phyloP scores from a whole-genome alignment of 2,329 filamentous ascomycete genomes.

The Keithomyces neogunnii region DNA sequence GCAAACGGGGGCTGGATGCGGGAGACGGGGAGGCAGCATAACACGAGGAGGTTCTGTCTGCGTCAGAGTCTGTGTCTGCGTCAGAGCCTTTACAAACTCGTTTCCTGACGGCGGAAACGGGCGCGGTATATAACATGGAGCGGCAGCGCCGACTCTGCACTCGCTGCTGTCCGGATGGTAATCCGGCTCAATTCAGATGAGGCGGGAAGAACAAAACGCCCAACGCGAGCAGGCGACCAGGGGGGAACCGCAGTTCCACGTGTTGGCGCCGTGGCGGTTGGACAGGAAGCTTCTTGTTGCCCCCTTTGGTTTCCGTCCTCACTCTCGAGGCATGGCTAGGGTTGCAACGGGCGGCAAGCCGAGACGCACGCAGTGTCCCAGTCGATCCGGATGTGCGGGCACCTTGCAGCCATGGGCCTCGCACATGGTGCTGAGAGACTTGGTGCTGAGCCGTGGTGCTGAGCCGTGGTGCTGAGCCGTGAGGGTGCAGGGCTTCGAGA shows the following conservation, averaged over 20 bases:
- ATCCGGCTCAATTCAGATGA: constrained; percentile 1
- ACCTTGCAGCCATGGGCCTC: too few relatives aligned
- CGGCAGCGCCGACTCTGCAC: not conserved
- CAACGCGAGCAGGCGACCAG: constrained; percentile 3
- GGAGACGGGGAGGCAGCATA: not conserved
- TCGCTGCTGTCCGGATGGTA: not conserved
- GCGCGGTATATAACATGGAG: constrained; percentile 1
- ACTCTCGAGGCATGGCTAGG: not conserved
- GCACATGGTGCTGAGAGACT: too few relatives aligned
- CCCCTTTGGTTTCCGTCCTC: too few relatives aligned
- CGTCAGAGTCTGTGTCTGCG: too few relatives aligned
- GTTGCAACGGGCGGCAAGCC: not conserved
- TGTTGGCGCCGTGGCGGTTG: constrained; percentile 6
- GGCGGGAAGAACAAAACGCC: constrained; percentile 2
- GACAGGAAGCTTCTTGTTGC: not conserved
- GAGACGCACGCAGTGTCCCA: not conserved
- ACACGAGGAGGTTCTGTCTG: too few relatives aligned
- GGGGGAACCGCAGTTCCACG: constrained; percentile 4
- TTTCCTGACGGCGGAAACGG: not conserved
- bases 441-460: too few relatives aligned
- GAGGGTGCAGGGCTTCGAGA: too few relatives aligned
- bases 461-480: too few relatives aligned
- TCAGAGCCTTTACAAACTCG: not conserved
- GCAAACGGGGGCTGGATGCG: not conserved
- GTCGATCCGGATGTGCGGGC: too few relatives aligned